Percentiles rank a stretch among this genome's conserved stretches.
Conservation (phyloP, 2,329 filamentous ascomycete species). For the Phaeosphaeria sp. region DNA sequence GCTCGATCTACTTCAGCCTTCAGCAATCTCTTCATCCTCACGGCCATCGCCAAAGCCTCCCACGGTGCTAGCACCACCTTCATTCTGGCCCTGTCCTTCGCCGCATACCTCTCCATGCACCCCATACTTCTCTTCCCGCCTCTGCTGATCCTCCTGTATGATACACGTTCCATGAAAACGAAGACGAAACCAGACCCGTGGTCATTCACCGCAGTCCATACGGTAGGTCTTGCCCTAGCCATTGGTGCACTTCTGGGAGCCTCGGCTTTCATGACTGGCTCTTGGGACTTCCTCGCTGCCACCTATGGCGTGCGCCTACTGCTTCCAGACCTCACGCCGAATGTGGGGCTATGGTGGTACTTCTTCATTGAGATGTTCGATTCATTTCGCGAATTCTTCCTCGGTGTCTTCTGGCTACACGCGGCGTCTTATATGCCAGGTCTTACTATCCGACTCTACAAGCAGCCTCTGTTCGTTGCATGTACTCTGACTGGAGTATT, state of each 20-base stretch:
- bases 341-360: conserved; percentile 98
- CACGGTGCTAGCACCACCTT: conserved; percentile 73
- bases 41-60: conserved; percentile 82
- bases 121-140: conserved; percentile 86
- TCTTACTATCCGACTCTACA: conserved; percentile 79
- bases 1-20: conserved; percentile 89
- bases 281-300: conserved; percentile 85
- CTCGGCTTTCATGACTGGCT: conserved; percentile 77
- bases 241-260: conserved; percentile 66
- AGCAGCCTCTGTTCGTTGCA: conserved; percentile 85
- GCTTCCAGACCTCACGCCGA: conserved; percentile 90
- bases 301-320: conserved; percentile 94
- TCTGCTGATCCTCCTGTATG: conserved; percentile 77
- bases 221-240: conserved; percentile 59
- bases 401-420: conserved; percentile 98
- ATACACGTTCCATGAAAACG: conserved; percentile 36
- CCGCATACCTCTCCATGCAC: conserved; percentile 91
- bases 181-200: conserved; percentile 38
- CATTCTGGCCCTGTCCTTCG: conserved; percentile 84
- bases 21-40: conserved; percentile 85
- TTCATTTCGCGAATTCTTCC: conserved; percentile 94
- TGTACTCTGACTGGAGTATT: conserved; percentile 88
- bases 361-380: conserved; percentile 99
- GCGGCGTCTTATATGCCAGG: conserved; percentile 88
- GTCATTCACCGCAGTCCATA: conserved; percentile 63